Base-by-base conservation (phyloP, 2,329 filamentous ascomycete genomes). In the Microthyrium microscopicum region DNA sequence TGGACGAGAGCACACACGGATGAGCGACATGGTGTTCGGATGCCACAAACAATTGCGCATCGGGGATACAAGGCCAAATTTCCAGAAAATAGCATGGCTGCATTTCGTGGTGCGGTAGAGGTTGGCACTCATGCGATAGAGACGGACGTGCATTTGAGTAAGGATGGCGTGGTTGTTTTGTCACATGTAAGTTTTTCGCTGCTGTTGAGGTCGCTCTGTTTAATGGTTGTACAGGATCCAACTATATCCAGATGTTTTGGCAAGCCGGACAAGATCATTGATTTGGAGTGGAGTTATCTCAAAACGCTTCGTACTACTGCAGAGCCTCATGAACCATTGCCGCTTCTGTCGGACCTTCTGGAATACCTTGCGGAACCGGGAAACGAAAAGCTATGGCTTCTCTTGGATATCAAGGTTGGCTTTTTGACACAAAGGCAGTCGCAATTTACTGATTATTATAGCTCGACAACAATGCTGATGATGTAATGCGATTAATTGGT, bases 21-120 rank as follows among this genome's bases (percentile, higher is more conserved):
- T n/a, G n/a, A n/a, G n/a, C n/a, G n/a, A n/a, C n/a, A 47, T 30
- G 51, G 54, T 19, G 50, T 45, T 19, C 46, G 44, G 32, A 52
- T 73, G 31, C 80, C 81, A 2, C 77, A 82, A 50, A 68, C 73
- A 35, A 82, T 89, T 41, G 78, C 77, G 1, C 81, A 87, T 57
- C 66, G 81, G 37, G 81, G 81, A 28, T 83, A 76, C 63, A 87
- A 81, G 50, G 73, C 74, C 1, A 64, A 65, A 33, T 80, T 67
- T 43, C 83, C 87, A 0, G 87, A 95, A 54, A 95, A 95, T 56
- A 78, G 80, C 2, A 73, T 94, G 66, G 67, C 63, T 12, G 78
- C 80, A 5, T 91, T 93, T 56, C 61, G 61, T 37, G 76, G 67
- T 19, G 85, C 84, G 1, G 66, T 87, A 3, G 60, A 71, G 20